These are phyloP conservation scores for Rhodotorula graminis DNA, from an alignment of 768 basidiomycete species.

Conservation along the genomic window DNA sequence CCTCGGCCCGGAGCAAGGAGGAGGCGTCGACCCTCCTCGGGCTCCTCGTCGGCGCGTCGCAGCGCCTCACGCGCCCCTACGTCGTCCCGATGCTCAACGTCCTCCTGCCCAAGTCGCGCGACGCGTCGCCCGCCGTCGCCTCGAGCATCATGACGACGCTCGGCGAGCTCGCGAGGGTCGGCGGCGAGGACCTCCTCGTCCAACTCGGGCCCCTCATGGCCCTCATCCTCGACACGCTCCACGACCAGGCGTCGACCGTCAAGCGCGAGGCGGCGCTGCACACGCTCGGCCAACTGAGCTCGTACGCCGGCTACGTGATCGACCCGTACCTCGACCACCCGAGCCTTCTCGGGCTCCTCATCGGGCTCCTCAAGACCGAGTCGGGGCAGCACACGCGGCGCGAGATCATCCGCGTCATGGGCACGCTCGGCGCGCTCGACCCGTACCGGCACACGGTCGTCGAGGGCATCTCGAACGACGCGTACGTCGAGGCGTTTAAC, in stretches of 20 bases:
- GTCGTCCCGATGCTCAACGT: constrained; percentile 91
- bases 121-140: constrained; percentile 77
- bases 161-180: constrained; percentile 86
- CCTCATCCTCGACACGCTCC: constrained; percentile 78
- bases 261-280: constrained; percentile 92
- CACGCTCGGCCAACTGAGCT: constrained; percentile 90
- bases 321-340: constrained; percentile 85
- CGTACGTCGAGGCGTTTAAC: constrained; percentile 59
- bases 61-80: constrained; percentile 91
- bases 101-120: constrained; percentile 80
- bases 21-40: constrained; percentile 88
- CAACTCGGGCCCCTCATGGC: constrained; percentile 83
- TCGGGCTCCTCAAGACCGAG: constrained; percentile 79
- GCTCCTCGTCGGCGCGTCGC: constrained; percentile 80
- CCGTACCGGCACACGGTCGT: constrained; percentile 86
- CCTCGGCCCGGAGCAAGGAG: constrained; percentile 63
- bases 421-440: constrained; percentile 91
- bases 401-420: constrained; percentile 90
- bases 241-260: constrained; percentile 68
- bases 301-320: constrained; percentile 92
- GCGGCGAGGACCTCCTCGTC: constrained; percentile 80
- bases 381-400: constrained; percentile 60
- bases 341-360: constrained; percentile 76
- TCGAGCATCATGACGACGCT: constrained; percentile 90
- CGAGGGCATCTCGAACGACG: constrained; percentile 56